Evolutionary conservation across 2,329 filamentous ascomycete species (phyloP), one percentile per base, ranked within the genome.

Genomic region (Ascosphaera acerosa): DNA sequence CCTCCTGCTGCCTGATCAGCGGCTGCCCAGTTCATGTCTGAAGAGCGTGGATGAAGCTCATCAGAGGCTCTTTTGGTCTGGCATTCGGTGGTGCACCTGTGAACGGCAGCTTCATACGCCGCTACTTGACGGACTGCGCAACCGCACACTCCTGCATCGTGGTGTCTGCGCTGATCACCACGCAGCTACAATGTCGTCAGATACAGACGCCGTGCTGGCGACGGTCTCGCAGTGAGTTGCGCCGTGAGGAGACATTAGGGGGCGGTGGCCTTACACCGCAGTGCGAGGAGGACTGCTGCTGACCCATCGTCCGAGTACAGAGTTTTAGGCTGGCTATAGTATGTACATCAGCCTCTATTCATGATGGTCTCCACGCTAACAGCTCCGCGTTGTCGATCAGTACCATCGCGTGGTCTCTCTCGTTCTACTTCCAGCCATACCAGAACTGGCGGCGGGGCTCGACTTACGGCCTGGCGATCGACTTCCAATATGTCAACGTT

Each of bases 361-460:
- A 29, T 10, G 14, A 12, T 12, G 7, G 7, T 23, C 20, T 23
- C 9, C 12, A 23, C 20, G 7, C 20, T 9, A 23, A 23, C 20
- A 23, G 20, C 14, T 32, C 26, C 23, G 29, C 16, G 4, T 10
- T 30, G n/a, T 15, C 32, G 15, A n/a, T 36, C 36, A 59, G 55
- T 52, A 72, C 67, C 38, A 39, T 70, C 30, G 69, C 65, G 51
- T 87, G 84, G 84, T 84, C 76, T 9, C 55, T 72, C 10, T 90
- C 80, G 10, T 94, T 92, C 56, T 94, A 94, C 50, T 82, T 84
- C 2, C 87, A 94, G 48, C 69, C 76, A 4, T 54, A 89, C 36
- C 64, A 80, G 38, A 94, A 92, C 59, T 73, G 62, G 49, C 59
- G 59, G 18, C 72, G 80, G 33, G 66, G 67, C 34, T 76, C 77